Base-by-base conservation (phyloP, 2,329 filamentous ascomycete genomes). In the Colletotrichum tofieldiae region DNA sequence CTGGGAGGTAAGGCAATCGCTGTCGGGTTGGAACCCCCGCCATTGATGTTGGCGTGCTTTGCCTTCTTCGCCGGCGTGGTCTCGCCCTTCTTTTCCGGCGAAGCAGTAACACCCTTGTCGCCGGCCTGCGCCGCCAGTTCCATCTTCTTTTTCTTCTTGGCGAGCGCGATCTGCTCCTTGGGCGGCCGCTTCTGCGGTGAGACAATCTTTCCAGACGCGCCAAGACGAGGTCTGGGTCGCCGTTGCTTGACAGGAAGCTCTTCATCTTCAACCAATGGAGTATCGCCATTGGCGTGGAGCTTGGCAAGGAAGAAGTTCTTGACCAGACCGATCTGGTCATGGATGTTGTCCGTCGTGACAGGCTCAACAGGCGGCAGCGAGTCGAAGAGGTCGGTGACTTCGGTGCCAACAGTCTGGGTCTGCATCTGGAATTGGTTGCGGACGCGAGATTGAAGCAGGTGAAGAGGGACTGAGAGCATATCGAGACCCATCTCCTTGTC, bases 201-300 rank as follows among this genome's bases (percentile, higher is more conserved):
- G 14, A 93, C 93, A 76, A 97, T 97, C 86, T 97, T 97, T 78
- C 94, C 94, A 26, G 92, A 95, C 26, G 90, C 89, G 43, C 89
- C 88, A 32, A 90, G 87, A 41, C 89, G 86, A n/a, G 90, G 89
- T n/a, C 89, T 86, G 32, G 84, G 94, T 84, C 85, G 93, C 85
- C 94, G 89, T 83, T 99, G 96, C 83, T 99, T 99, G 67, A 92
- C 90, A 20, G 97, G 96, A 32, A 99, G 86, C 76, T 99, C 96
- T 79, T 98, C 94, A 83, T 99, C 96, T 84, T 99, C 96, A 64
- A 97, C 86, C 75, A 99, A 88, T 54, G 94, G 91, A 16, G 71
- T 59, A 45, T 76, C 92, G 80, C 90, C 90, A 81, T 95, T 96
- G 67, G 94, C 93, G 77, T 94, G 93, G 70, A 99, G 86, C 82